These are phyloP conservation scores for Fusarium sp. DNA, from an alignment of 2,329 filamentous ascomycete species.

Conservation along the genomic window DNA sequence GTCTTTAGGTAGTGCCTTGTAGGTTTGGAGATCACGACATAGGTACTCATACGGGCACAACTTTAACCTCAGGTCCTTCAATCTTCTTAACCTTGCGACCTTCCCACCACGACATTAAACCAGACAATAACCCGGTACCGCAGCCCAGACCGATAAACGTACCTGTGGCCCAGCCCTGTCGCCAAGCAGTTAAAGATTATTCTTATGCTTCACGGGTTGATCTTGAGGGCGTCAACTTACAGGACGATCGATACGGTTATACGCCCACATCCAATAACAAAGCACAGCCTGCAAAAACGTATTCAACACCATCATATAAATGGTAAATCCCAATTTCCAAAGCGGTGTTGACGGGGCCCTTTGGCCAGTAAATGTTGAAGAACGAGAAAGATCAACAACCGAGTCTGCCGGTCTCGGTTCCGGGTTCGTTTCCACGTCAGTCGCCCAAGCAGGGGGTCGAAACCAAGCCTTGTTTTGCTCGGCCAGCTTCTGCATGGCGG, in stretches of 20 bases:
- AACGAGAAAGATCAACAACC: background rate
- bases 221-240: background rate
- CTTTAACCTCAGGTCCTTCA: background rate
- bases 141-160: background rate
- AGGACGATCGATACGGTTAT: slow-evolving; percentile 4
- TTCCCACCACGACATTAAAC: slow-evolving; percentile 12
- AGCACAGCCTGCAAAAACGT: slow-evolving; percentile 3
- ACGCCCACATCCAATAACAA: slow-evolving; percentile 8
- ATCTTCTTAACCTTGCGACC: slow-evolving; percentile 10
- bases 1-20: too few relatives aligned
- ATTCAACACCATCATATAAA: slow-evolving; percentile 10
- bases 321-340: slow-evolving; percentile 5
- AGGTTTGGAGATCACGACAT: background rate
- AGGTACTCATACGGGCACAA: too few relatives aligned
- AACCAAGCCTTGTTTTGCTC: slow-evolving; percentile 13
- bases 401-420: background rate
- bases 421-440: background rate
- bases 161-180: slow-evolving; percentile 7
- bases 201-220: too few relatives aligned
- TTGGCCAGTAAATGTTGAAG: background rate
- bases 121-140: background rate
- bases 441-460: slow-evolving; percentile 1
- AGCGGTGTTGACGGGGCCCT: background rate
- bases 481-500: slow-evolving; percentile 2
- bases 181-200: too few relatives aligned